Conservation (phyloP, 129 eudicot species). For the Ambrosia trifida region DNA sequence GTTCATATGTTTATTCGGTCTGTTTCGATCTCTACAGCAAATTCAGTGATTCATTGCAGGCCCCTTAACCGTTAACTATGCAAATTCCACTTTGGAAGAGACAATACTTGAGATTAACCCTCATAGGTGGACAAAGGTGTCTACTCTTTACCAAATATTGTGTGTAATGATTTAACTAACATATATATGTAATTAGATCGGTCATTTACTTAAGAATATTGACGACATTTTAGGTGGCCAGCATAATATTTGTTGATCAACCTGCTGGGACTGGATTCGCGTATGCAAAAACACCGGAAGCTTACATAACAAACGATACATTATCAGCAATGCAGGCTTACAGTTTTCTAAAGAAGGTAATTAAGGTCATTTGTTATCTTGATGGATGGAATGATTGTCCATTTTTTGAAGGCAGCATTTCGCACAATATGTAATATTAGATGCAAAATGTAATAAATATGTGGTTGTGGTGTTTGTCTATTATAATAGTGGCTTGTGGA, state of each 20-base stretch:
- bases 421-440: neutral
- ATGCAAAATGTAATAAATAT: neutral
- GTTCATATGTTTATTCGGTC: neutral
- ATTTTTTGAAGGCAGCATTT: neutral
- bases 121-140: conserved; percentile 29
- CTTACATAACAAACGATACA: conserved; percentile 21
- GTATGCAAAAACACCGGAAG: conserved; percentile 20
- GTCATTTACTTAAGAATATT: no score
- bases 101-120: conserved; percentile 16
- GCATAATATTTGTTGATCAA: conserved; percentile 35
- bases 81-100: conserved; percentile 21
- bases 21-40: neutral
- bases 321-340: conserved; percentile 19
- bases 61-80: conserved; percentile 12
- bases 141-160: neutral
- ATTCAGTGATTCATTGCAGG: conserved; percentile 20
- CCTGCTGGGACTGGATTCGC: conserved; percentile 35
- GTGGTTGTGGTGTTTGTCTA: neutral
- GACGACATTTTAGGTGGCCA: conserved; percentile 29
- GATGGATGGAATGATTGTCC: neutral
- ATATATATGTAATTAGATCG: no score
- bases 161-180: neutral
- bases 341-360: conserved; percentile 33
- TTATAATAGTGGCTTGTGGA: conserved; percentile 9
- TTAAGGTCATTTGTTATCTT: neutral